Evolutionary conservation across 73 alveolate genomes (phyloP), one percentile per base, ranked within the genome.

Genomic region (Stentor roeselii): DNA sequence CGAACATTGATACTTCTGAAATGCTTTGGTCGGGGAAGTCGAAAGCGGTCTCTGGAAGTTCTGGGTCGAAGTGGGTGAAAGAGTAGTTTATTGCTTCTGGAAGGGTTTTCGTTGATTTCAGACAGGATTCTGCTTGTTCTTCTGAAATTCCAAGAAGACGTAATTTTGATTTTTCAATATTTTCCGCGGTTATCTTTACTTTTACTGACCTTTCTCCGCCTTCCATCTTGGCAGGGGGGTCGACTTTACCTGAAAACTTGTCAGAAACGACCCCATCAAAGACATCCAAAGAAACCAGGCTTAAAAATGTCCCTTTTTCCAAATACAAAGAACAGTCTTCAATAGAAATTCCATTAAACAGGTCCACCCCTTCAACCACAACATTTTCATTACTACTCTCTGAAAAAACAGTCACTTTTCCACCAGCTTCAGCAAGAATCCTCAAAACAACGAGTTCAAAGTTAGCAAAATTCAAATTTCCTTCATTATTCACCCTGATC

Each of bases 181-280:
- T 67, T 67, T 67, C 41, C 21, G n/a, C 41, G 21, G 21, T 67
- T 67, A 21, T 67, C 37, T 67, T 67, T 14, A 67, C 34, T 67
- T 67, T 67, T 14, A 67, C 37, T 27, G 34, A 67, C 37, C 80
- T 0, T 34, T 67, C 80, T n/a, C 80, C 80, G 11, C 80, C 80
- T 67, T 67, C 80, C 14, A 34, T 14, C 34, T 67, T 32, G 21
- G 21, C 34, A 11, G 80, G 27, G 1, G 21, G 21, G 21, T 67
- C 80, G 37, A 67, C 34, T 2, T 67, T 67, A 27, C 80, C 37
- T 67, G n/a, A 21, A 34, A 67, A 21, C 42, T 32, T 67, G 21
- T 27, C 41, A 27, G 80, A 15, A 67, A 21, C n/a, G 21, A 27
- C 34, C 50, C 80, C 80, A 67, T 67, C 80, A 67, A 21, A 67